Evolutionary conservation across 2,329 filamentous ascomycete genomes (phyloP).

Genomic region (Cladosporium cucumerinum): DNA sequence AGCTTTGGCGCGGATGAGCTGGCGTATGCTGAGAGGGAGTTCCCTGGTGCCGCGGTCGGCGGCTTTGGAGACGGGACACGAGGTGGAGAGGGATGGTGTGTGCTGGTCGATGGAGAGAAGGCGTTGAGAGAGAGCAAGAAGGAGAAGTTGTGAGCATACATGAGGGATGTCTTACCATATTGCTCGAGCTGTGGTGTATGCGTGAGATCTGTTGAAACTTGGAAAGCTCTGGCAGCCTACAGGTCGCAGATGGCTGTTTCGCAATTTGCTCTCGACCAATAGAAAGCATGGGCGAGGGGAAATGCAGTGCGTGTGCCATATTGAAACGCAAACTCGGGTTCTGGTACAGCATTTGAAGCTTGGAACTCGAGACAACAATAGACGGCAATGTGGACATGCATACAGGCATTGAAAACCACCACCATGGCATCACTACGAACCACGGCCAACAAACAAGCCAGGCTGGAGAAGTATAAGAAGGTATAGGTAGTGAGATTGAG

Average conservation of each 20-base stretch:
- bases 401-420: background rate
- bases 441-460: background rate
- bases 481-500: background rate
- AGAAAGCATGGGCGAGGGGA: background rate
- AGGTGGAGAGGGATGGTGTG: conserved; percentile 78
- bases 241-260: background rate
- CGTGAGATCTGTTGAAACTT: background rate
- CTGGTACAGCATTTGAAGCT: background rate
- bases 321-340: background rate
- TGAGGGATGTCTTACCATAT: background rate
- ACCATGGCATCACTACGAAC: background rate
- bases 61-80: conserved; percentile 62
- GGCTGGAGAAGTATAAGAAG: background rate
- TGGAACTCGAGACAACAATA: background rate
- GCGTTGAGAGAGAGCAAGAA: conserved; percentile 56
- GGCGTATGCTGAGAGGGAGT: conserved; percentile 64
- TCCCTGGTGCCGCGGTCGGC: conserved; percentile 63
- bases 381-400: background rate
- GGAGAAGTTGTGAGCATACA: conserved; percentile 30
- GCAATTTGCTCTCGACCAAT: background rate
- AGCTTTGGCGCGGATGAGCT: conserved; percentile 77
- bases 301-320: too few species aligned
- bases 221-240: background rate
- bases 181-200: background rate
- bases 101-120: conserved; percentile 76